These are phyloP conservation scores for Colletotrichum horii DNA, from an alignment of 2,329 filamentous ascomycete genomes.

Conservation along the genomic window DNA sequence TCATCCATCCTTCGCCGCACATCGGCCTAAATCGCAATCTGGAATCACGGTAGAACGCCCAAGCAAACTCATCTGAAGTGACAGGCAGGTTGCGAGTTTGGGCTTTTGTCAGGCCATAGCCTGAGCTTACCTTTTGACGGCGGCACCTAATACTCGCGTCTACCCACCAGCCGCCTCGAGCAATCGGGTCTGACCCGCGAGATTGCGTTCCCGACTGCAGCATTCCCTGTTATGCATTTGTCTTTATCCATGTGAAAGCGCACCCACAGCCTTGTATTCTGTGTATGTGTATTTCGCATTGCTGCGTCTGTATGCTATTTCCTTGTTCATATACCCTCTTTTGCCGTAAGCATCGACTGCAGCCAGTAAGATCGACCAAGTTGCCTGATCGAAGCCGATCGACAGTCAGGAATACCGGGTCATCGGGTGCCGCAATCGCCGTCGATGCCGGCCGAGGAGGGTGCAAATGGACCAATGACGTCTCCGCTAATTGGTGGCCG, in stretches of 20 bases:
- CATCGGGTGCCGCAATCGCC: slow-evolving; percentile 8
- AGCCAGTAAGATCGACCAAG: neutral
- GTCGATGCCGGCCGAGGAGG: neutral
- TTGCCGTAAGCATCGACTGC: neutral
- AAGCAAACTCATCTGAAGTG: neutral
- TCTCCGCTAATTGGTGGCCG: neutral
- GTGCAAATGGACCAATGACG: neutral
- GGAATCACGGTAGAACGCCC: slow-evolving; percentile 9
- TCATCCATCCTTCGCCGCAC: neutral
- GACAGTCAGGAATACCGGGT: neutral
- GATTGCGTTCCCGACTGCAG: neutral
- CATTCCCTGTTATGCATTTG: neutral
- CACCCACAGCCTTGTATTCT: neutral
- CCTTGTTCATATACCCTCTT: neutral
- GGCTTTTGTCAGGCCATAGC: slow-evolving; percentile 12
- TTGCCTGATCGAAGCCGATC: neutral
- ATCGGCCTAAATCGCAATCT: slow-evolving; percentile 1
- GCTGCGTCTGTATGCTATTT: neutral
- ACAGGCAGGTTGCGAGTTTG: neutral
- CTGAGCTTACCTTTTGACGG: slow-evolving; percentile 9
- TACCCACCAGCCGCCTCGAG: neutral
- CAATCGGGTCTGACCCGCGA: neutral
- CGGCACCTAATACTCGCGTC: neutral
- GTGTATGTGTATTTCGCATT: neutral
- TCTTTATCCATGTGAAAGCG: neutral